Base-by-base conservation (phyloP, 2,329 filamentous ascomycete species). In the Penicillium sp. region DNA sequence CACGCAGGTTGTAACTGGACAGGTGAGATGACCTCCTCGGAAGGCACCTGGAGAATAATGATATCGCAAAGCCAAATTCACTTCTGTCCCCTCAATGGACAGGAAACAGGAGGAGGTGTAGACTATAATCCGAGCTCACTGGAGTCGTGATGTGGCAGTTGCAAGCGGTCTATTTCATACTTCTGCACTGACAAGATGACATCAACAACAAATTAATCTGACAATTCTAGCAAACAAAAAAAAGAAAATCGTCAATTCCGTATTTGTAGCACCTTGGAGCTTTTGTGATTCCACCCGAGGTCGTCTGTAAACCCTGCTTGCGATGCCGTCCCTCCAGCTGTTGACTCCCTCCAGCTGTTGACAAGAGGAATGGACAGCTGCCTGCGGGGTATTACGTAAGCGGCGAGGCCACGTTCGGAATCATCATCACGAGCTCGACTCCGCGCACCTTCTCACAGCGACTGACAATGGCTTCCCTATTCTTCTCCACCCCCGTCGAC, bases 401-500 rank as follows among this genome's bases (percentile, higher is more conserved):
- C 65, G 51, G 19, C 43, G 13, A 65, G 60, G 65, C 66, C 67
- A 69, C 67, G 65, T 68, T 68, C 63, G 61, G 57, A 57, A 61
- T 64, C 66, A 62, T 63, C 65, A 54, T 53, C 64, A 59, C 61
- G 61, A 61, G 52, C 55, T 59, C 57, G 35, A 59, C 57, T 30
- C n/a, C 40, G 53, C 51, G 59, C 60, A 57, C 58, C 43, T 60
- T 60, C 63, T 52, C 45, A 35, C 56, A 53, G 45, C 56, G 46
- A 37, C 57, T 61, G 66, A 77, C 68, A 70, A 97, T 98, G 95
- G 96, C 95, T 70, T 96, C 96, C 82, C 96, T 96, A 83, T 96
- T 97, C 84, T 99, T 98, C 83, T 93, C 93, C 70, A 97, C 94
- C 62, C 95, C 95, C 57, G 91, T 99, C 80, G 95, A 99, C 80